Evolutionary conservation across 1,139 yeast genomes (phyloP), one percentile per base, ranked within the genome.

Genomic region (Wickerhamomyces sp.): DNA sequence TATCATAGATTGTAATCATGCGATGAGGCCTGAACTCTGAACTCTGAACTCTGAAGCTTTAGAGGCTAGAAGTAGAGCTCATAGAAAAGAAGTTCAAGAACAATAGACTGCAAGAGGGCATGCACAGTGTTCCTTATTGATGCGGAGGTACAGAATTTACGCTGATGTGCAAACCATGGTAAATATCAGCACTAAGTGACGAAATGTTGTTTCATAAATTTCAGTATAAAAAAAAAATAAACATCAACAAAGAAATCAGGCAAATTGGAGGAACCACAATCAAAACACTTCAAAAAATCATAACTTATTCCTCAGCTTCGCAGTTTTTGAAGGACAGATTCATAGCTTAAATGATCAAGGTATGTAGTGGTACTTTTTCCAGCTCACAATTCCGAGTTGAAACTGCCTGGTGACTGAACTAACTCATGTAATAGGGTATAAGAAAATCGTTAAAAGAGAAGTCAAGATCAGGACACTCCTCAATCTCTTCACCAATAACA

Each of bases 361-460:
- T 35, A 17, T 4, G 33, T 35, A 3, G 6, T 14, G 8, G 18
- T 7, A 7, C 18, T 28, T 28, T n/a, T n/a, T n/a, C n/a, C n/a
- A n/a, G n/a, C n/a, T n/a, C n/a, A n/a, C n/a, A n/a, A n/a, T n/a
- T n/a, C n/a, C n/a, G n/a, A n/a, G n/a, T n/a, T n/a, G n/a, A n/a
- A n/a, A n/a, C n/a, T n/a, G n/a, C n/a, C n/a, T n/a, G n/a, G n/a
- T n/a, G 18, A 21, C 10, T 16, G 20, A 18, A 30, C 13, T 24
- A 14, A 14, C 20, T 5, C 12, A 18, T n/a, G 33, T 14, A 8
- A 5, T 19, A 53, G 54, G 58, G 58, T 5, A 33, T 54, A 13
- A 54, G 56, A 47, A 54, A 54, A 36, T 52, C 58, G 3, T 36
- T 54, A 4, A 52, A 47, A 33, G 58, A 53, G 41, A 52, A 51